Percentiles rank a stretch among this genome's conserved stretches.
phyloP scores from a whole-genome alignment of 1,284 basidiomycete species.

The Tilletia indica region DNA sequence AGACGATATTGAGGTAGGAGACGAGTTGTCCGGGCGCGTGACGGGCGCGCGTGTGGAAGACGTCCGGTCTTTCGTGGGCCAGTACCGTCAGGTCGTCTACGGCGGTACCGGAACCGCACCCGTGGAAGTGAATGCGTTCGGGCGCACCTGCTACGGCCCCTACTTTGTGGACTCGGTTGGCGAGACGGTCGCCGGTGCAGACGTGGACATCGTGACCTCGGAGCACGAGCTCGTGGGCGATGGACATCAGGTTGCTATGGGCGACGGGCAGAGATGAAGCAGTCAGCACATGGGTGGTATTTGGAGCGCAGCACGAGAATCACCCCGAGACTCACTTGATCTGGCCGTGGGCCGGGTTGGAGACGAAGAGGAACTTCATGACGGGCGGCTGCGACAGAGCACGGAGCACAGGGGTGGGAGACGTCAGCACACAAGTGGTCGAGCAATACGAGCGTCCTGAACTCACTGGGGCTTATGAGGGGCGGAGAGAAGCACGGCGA shows the following conservation, averaged over 20 bases:
- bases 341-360: conserved; percentile 33
- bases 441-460: too few relatives aligned
- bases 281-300: neutral
- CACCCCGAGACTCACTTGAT: conserved; percentile 19
- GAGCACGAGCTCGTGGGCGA: conserved; percentile 27
- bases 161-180: conserved; percentile 10
- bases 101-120: conserved; percentile 23
- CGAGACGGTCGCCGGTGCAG: conserved; percentile 21
- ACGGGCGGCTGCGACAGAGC: neutral
- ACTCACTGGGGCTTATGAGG: too few relatives aligned
- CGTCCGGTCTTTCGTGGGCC: conserved; percentile 22
- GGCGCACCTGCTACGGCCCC: neutral
- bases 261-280: neutral
- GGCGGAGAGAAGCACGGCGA: too few relatives aligned
- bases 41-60: conserved; percentile 25
- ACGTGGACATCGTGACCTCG: conserved; percentile 29
- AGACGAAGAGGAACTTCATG: conserved; percentile 28
- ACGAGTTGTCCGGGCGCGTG: conserved; percentile 28
- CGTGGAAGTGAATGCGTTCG: conserved; percentile 25
- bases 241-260: conserved; percentile 24
- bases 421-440: too few relatives aligned
- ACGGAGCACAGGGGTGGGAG: neutral
- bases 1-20: conserved; percentile 15
- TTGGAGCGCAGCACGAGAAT: neutral
- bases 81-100: conserved; percentile 31